Evolutionary conservation across 345 rosid species (phyloP).

Genomic region (Psidium friedrichsthalianum): DNA sequence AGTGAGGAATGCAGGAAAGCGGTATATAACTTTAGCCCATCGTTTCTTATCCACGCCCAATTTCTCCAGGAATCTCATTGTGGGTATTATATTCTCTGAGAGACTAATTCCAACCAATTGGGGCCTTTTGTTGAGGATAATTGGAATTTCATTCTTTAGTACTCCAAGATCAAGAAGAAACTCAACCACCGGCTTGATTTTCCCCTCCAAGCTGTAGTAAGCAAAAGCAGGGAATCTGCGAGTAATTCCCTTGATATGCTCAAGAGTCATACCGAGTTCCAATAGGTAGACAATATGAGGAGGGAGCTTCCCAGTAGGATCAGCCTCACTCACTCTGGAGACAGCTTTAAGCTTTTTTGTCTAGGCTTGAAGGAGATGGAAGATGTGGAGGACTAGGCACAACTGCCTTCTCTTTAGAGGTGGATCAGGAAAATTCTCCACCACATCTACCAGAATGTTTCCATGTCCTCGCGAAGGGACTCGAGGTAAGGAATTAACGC

Average conservation of each 20-base stretch:
- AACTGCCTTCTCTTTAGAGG: constrained; percentile 29
- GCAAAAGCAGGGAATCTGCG: constrained; percentile 72
- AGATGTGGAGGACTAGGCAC: constrained; percentile 7
- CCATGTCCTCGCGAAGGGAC: constrained; percentile 54
- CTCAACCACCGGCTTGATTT: constrained; percentile 80
- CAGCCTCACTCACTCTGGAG: constrained; percentile 52
- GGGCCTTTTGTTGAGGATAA: constrained; percentile 63
- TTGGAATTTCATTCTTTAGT: constrained; percentile 49
- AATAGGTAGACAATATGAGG: constrained; percentile 67
- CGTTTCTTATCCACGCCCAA: constrained; percentile 68
- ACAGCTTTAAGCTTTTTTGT: constrained; percentile 50
- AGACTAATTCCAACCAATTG: constrained; percentile 85
- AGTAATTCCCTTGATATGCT: constrained; percentile 67
- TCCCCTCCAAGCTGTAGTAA: constrained; percentile 71
- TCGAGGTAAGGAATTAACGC: constrained; percentile 76
- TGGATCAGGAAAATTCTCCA: constrained; percentile 60
- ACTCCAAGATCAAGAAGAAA: constrained; percentile 78
- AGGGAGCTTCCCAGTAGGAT: constrained; percentile 47
- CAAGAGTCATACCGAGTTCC: constrained; percentile 72
- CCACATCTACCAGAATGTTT: constrained; percentile 40
- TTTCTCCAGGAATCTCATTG: constrained; percentile 62
- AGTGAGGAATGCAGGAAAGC: constrained; percentile 71
- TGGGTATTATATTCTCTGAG: constrained; percentile 61
- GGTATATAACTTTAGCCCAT: constrained; percentile 83
- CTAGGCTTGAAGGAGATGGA: constrained; percentile 16